Evolutionary conservation across 2,329 filamentous ascomycete genomes (phyloP).

Genomic region (Emergomyces pasteurianus): DNA sequence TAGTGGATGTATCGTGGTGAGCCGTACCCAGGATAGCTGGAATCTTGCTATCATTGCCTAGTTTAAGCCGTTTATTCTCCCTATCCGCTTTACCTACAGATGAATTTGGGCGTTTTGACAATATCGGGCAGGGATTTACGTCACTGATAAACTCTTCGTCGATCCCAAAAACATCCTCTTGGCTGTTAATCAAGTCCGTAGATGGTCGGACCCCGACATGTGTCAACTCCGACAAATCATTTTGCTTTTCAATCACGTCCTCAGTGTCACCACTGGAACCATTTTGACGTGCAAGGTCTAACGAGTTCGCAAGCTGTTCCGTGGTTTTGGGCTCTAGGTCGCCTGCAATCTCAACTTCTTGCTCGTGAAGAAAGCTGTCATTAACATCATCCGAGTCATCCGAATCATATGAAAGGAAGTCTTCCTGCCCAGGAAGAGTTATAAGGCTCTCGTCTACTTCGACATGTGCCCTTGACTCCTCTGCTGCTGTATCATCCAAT

Average conservation of each 20-base stretch:
- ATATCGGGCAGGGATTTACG: conserved; percentile 15
- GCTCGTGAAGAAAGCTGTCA: not conserved
- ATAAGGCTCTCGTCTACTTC: conserved; percentile 55
- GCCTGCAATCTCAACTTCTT: conserved; percentile 6
- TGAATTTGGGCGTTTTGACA: conserved; percentile 10
- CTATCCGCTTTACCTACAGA: not conserved
- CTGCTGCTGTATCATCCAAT: conserved; percentile 4
- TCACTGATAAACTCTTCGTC: conserved; percentile 19
- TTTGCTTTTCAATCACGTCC: conserved; percentile 3
- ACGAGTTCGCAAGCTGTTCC: not conserved
- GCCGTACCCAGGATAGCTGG: not conserved
- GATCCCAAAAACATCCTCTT: conserved; percentile 24
- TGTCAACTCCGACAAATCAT: conserved; percentile 17
- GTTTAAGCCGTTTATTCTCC: conserved; percentile 6
- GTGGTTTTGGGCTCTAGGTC: conserved; percentile 11
- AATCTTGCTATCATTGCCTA: not conserved
- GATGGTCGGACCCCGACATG: conserved; percentile 18
- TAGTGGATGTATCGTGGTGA: not conserved
- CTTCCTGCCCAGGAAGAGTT: conserved; percentile 33
- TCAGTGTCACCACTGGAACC: not conserved
- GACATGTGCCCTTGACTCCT: conserved; percentile 22
- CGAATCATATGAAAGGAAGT: conserved; percentile 28
- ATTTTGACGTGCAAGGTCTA: not conserved
- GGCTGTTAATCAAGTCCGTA: conserved; percentile 13
- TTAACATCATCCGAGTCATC: conserved; percentile 18